Evolutionary conservation across 768 basidiomycete species (phyloP).

Genomic region (Udeniomyces megalosporus): DNA sequence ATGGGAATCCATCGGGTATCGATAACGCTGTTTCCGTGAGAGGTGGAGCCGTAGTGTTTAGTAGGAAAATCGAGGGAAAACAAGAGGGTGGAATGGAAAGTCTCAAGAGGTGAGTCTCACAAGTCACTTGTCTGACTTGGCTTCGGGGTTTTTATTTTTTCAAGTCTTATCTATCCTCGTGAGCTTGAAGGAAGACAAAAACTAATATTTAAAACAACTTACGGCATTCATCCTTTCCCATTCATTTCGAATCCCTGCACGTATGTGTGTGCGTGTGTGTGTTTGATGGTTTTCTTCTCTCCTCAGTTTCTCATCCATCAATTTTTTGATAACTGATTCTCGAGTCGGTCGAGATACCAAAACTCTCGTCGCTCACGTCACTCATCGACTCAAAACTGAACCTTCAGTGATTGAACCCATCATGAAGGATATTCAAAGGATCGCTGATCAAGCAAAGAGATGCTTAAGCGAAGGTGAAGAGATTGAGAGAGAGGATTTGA

Average conservation of each 20-base stretch:
- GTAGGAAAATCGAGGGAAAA: constrained; percentile 52
- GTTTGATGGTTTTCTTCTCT: not conserved
- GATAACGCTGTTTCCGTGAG: constrained; percentile 88
- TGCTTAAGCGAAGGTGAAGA: constrained; percentile 52
- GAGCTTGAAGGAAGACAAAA: no score
- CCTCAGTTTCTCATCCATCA: constrained; percentile 72
- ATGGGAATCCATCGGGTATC: constrained; percentile 93
- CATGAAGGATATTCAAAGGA: constrained; percentile 61
- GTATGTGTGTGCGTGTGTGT: not conserved
- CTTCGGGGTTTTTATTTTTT: not conserved
- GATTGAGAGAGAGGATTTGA: constrained; percentile 47
- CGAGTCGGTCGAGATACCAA: constrained; percentile 88
- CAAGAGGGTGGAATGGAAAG: constrained; percentile 62
- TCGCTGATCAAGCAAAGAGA: constrained; percentile 65
- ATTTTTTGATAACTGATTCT: constrained; percentile 83
- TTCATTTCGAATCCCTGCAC: not conserved
- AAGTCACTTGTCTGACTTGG: not conserved
- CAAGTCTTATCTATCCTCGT: not conserved
- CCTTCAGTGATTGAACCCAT: constrained; percentile 70
- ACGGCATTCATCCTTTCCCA: not conserved
- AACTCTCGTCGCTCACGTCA: constrained; percentile 78
- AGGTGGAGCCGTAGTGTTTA: constrained; percentile 84
- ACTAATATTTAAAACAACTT: not conserved
- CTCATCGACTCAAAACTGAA: constrained; percentile 43
- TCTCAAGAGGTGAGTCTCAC: constrained; percentile 57